Base-by-base conservation (phyloP, 257 asterid species). In the Jacaranda mimosifolia region DNA sequence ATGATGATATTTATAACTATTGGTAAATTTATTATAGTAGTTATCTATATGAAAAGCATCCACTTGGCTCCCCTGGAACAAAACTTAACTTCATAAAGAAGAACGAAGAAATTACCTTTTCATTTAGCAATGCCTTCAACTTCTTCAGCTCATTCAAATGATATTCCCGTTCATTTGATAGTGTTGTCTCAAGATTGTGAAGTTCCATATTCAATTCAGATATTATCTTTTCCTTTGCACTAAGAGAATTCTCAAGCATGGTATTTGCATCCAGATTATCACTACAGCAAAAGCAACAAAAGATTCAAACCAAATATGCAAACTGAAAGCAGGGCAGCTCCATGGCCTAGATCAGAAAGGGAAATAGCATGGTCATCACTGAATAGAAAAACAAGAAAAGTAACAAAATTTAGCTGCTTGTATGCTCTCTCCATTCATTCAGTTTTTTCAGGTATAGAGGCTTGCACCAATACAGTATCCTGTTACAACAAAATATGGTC, bases 161-260 rank as follows among this genome's bases (percentile, higher is more conserved):
- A 68, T 81, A 43, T 78, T 92, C 99, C 68, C 97, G 92, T 80
- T 96, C 98, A 86, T 83, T 84, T 49, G 97, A 88, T 72, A 96
- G 81, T 77, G 95, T 87, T 71, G 88, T 89, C 86, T 96, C 99
- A 46, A 96, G 75, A 73, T 91, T 92, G 83, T 93, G 99, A 81
- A 96, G 97, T 83, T 96, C 99, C 87, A 83, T 71, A 80, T 93
- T 96, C 84, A 96, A 79, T 71, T 91, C 99, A 78, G 99, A 93
- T 70, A 96, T 93, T 70, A 91, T 84, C 91, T 86, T 93, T 83
- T 93, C 99, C 90, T 96, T 96, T 74, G 95, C 92, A 85, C 69
- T 89, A 56, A 96, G 90, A 78, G 99, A 90, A 80, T 86, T 93
- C 88, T 96, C 99, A 82, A 96, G 95, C 83, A 91, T 77, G 79